These are phyloP conservation scores for Penicillium sp. DNA, from an alignment of 2,329 filamentous ascomycete genomes.

Conservation along the genomic window DNA sequence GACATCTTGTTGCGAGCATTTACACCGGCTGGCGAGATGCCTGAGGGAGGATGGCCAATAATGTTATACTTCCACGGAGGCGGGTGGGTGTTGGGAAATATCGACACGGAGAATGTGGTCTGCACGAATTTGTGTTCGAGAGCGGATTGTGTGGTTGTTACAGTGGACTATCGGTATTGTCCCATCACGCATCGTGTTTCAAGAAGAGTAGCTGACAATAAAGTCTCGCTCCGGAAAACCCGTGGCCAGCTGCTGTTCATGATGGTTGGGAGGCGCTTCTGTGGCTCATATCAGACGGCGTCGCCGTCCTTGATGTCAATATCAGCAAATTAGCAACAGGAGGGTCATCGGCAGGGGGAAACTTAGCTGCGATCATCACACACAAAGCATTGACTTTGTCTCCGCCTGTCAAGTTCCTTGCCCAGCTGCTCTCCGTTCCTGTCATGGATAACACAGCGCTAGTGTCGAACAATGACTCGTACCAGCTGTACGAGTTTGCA, in stretches of 20 bases:
- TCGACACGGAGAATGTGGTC: slow-evolving; percentile 63
- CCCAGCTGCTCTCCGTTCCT: slow-evolving; percentile 62
- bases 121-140: slow-evolving; percentile 60
- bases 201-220: neutral
- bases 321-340: slow-evolving; percentile 52
- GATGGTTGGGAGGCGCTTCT: slow-evolving; percentile 62
- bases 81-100: slow-evolving; percentile 63
- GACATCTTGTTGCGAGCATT: slow-evolving; percentile 57
- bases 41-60: slow-evolving; percentile 58
- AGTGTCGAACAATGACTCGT: slow-evolving; percentile 52
- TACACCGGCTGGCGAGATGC: slow-evolving; percentile 52
- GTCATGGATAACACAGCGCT: slow-evolving; percentile 63
- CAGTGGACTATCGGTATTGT: slow-evolving; percentile 60
- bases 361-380: slow-evolving; percentile 59
- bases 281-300: slow-evolving; percentile 50
- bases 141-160: slow-evolving; percentile 58
- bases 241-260: slow-evolving; percentile 61
- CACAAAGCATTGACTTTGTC: slow-evolving; percentile 52
- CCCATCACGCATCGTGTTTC: neutral
- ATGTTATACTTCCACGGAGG: slow-evolving; percentile 64
- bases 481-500: slow-evolving; percentile 56
- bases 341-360: slow-evolving; percentile 59
- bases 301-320: slow-evolving; percentile 47
- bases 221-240: slow-evolving; percentile 62
- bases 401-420: slow-evolving; percentile 45